Evolutionary conservation across 1,284 basidiomycete species (phyloP), one percentile per base, ranked within the genome.

Genomic region (Austroboletus olivaceoglutinosus): DNA sequence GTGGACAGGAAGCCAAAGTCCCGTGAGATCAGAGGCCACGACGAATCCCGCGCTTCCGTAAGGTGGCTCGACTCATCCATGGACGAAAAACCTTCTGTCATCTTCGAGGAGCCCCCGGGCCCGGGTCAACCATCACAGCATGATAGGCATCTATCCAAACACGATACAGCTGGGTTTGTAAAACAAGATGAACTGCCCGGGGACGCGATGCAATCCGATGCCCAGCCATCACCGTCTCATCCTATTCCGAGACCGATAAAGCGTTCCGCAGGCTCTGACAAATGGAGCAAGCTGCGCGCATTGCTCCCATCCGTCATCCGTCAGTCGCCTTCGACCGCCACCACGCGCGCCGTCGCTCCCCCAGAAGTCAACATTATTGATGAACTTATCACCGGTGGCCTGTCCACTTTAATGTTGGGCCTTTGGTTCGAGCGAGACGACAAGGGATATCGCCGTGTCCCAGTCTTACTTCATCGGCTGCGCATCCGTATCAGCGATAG

Each of bases 401-500:
- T 96, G 12, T 88, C 89, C 1, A 83, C 86, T 7, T 76, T 94
- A 55, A 89, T 96, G 76, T 73, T 96, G 45, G 86, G 89, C 45
- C 83, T 98, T 58, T 93, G 90, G 83, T 82, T 98, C 49, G 94
- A 98, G 63, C 82, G 90, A 30, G 95, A 98, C 67, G 95, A 98
- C 71, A 85, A 89, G 58, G 86, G 80, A 9, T 80, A 87, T 52
- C 80, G 91, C 34, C 85, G 93, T 29, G 82, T 98, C 6, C 95
- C 95, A 0, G 77, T 92, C 4, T 78, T 99, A 23, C 80, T 98
- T 55, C 93, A 96, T 64, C 85, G 92, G 43, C 73, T 97, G 29
- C 84, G 87, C 47, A 85, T 95, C 51, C 83, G 87, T 10, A 81
- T 96, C 50, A 91, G 86, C 61, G 92, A 95, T 70, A 91, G 89